phyloP scores from a whole-genome alignment of 345 rosid species.

The Camelina hispida region DNA sequence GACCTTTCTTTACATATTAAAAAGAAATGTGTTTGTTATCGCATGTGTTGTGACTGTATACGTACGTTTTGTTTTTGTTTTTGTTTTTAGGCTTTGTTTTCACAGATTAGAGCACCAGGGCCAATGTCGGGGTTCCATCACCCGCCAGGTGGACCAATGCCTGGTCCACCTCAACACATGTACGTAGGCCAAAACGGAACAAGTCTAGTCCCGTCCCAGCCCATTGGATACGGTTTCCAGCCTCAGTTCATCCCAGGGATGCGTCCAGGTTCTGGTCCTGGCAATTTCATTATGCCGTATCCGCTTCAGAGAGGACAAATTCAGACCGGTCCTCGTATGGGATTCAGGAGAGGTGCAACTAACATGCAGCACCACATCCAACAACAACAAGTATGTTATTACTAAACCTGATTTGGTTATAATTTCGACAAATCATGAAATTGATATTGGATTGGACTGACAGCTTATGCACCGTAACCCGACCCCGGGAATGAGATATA shows the following conservation, averaged over 20 bases:
- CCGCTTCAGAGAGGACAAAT: slow-evolving; percentile 54
- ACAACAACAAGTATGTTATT: slow-evolving; percentile 35
- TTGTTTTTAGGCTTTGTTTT: slow-evolving; percentile 44
- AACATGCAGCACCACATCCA: slow-evolving; percentile 43
- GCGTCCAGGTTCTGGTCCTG: slow-evolving; percentile 43
- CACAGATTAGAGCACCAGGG: slow-evolving; percentile 28
- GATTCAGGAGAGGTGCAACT: slow-evolving; percentile 49
- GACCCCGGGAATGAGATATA: slow-evolving; percentile 52
- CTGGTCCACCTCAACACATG: slow-evolving; percentile 22
- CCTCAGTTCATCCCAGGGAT: slow-evolving; percentile 57
- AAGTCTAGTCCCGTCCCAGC: slow-evolving; percentile 55
- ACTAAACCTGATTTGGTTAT: no score
- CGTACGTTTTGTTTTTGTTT: background rate
- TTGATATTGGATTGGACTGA: background rate
- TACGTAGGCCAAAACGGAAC: slow-evolving; percentile 41
- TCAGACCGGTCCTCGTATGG: slow-evolving; percentile 57
- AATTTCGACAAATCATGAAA: background rate
- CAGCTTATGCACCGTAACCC: slow-evolving; percentile 50
- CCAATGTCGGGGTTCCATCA: slow-evolving; percentile 20
- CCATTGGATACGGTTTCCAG: slow-evolving; percentile 55
- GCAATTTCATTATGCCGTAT: slow-evolving; percentile 53
- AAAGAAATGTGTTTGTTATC: background rate
- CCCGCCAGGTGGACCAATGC: slow-evolving; percentile 26
- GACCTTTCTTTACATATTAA: background rate
- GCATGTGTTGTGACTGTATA: background rate